Evolutionary conservation across 768 basidiomycete genomes (phyloP), one percentile per base, ranked within the genome.

Genomic region (Phallus indusiatus): DNA sequence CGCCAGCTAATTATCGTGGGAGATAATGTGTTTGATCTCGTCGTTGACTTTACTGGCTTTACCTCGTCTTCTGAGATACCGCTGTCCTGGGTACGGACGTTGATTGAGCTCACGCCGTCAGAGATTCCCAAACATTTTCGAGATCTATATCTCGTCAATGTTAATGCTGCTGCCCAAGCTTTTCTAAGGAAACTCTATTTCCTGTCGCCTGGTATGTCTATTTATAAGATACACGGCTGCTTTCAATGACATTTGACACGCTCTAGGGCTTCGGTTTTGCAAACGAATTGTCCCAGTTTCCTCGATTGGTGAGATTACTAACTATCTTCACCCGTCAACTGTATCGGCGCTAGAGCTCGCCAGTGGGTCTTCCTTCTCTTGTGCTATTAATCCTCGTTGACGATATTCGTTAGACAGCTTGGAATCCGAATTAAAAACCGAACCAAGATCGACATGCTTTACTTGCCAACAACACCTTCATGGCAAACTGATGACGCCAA

Each of bases 21-120:
- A 14, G 42, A 48, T 14, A 56, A 53, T 11, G 53, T 64, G 3
- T 89, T 85, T 66, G 87, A 91, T 51, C 73, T 94, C 52, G 80
- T 94, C 62, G 67, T 93, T 34, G 91, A 94, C 64, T 91, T 86
- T 71, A 92, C 90, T 36, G 79, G 78, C 9, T 92, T 93, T 68
- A 78, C 82, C 2, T 76, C 85, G 1, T 77, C 79, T 10, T 88
- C 89, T 0, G 88, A 92, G 70, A 74, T 92, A 8, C 91, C 92
- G 0, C 73, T 88, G 9, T 85, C 88, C 62, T 90, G 87, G 86
- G 67, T 92, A 50, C 89, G 86, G 69, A 86, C 82, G 56, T 85
- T 86, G 60, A 79, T 83, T 12, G 88, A 91, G 67, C 73, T 89
- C 18, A 80, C 88, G 56, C 89, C 91, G 6, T 68, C 70, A 22